Base-by-base conservation (phyloP, 208 protist genomes). In the Leishmania arabica region DNA sequence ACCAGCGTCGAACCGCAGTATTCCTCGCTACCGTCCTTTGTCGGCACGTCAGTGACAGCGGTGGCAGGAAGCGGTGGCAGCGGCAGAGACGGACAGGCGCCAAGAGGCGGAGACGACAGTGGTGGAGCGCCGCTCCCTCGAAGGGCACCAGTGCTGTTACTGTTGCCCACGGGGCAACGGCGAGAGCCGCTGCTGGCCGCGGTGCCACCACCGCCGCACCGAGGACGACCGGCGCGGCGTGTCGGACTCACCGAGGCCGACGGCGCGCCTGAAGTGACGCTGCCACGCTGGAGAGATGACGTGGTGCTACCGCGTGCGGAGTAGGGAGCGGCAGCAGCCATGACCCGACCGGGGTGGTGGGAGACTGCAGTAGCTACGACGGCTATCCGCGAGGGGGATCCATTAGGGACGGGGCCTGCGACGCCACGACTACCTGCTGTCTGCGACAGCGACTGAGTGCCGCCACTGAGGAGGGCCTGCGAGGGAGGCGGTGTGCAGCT, bases 241-340 rank as follows among this genome's bases (percentile, higher is more conserved):
- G 78, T 81, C 1, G 82, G 77, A 53, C 77, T 85, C 45, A 82
- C 62, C 11, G 82, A 78, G 21, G 62, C n/a, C 34, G 82, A 85
- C 7, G 51, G 68, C 7, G 31, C 56, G 34, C 75, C 53, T 3
- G 79, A 82, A 24, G 79, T 65, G 60, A 65, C 71, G 77, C 82
- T 82, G n/a, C 75, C 53, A 31, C 78, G 82, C 73, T 85, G 82
- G 45, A 82, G 54, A 37, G 82, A 75, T 34, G 77, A 83, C 47
- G 79, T 58, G 13, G 77, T 71, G 74, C 73, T 85, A 69, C 82
- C 77, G 19, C 82, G 78, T n/a, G 78, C 82, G 7, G 82, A 85
- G 47, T 76, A 79, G 21, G 76, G 53, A 45, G 56, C 74, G 37
- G 54, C 37, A 9, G 40, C 24, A 47, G 40, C 56, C 37, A 49